Base-by-base conservation (phyloP, 2,329 filamentous ascomycete genomes). In the Zalaria sp. region DNA sequence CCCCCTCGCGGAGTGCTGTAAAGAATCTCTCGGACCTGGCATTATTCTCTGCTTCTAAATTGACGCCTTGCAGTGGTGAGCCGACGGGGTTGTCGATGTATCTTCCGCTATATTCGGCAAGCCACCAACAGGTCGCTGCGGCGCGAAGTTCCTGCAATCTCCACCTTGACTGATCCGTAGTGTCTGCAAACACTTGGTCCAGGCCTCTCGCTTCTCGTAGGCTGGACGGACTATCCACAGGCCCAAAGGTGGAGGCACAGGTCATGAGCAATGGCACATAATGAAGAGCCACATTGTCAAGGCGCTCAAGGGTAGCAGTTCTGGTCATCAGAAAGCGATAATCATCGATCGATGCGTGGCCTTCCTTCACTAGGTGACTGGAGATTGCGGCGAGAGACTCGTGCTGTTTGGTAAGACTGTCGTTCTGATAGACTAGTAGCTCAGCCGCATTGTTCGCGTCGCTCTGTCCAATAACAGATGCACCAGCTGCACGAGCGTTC, bases 41-140 rank as follows among this genome's bases (percentile, higher is more conserved):
- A 37, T 75, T 74, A 41, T 81, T 77, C 59, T 91, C 85, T 62
- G 65, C 63, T 38, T 67, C 64, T 28, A 84, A 63, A 53, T 87
- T 76, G 42, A 81, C 72, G 38, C 72, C 74, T 35, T 70, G 68
- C 27, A 78, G 67, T 26, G 69, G 68, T 38, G 73, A 70, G 47
- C 73, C 68, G 29, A 75, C 71, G 18, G 75, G 73, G 52, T 81
- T 75, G 51, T 93, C 86, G 44, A 84, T 71, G 57, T 88, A 94
- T 69, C 86, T 84, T 3, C 86, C 85, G 50, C 84, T 91, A 62
- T 95, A 95, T 55, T 96, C 87, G 28, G 85, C 81, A 37, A 95
- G 72, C 91, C 91, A 98, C 73, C 84, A 87, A 4, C 81, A 76
- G 42, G 77, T 73, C 8, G 88, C 73, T 3, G 85, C 81, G 37